Percentiles rank a stretch among this genome's conserved stretches.
Evolutionary conservation across 331 rosid genomes (phyloP).

Genomic region (Pyrus hybrid): DNA sequence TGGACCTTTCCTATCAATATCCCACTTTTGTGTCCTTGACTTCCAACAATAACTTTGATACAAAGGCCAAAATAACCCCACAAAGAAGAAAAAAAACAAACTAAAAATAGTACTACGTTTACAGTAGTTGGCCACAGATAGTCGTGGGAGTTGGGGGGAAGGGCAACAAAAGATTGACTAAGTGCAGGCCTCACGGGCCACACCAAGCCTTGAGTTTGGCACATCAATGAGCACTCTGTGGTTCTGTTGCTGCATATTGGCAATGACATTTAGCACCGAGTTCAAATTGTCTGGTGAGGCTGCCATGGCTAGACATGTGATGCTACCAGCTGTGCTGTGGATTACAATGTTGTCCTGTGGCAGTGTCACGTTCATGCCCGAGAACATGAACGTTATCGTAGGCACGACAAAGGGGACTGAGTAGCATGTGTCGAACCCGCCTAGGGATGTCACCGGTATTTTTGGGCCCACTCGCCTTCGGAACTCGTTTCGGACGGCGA

Average conservation of each 20-base stretch:
- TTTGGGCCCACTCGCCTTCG: constrained; percentile 40
- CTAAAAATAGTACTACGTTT: background rate
- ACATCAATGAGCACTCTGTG: constrained; percentile 74
- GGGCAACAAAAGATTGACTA: background rate
- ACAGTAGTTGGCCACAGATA: background rate
- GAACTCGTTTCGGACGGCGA: constrained; percentile 66
- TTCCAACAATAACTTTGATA: background rate
- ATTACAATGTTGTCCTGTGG: constrained; percentile 67
- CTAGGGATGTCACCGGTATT: constrained; percentile 37
- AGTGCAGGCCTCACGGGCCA: constrained; percentile 79
- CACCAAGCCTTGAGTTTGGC: constrained; percentile 81
- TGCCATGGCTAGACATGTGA: constrained; percentile 78
- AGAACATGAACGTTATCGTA: constrained; percentile 63
- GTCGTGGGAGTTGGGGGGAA: background rate
- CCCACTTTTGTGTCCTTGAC: no score
- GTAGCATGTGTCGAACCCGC: constrained; percentile 97
- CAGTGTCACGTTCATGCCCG: constrained; percentile 80
- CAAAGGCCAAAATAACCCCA: background rate
- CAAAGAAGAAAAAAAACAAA: background rate
- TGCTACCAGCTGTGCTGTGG: constrained; percentile 65
- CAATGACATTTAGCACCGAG: constrained; percentile 87
- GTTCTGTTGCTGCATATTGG: constrained; percentile 93
- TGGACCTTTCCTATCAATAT: background rate
- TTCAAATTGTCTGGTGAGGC: constrained; percentile 76
- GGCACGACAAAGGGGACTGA: constrained; percentile 50